Evolutionary conservation across 1,284 basidiomycete genomes (phyloP).

Genomic region (Takashimella koratensis): DNA sequence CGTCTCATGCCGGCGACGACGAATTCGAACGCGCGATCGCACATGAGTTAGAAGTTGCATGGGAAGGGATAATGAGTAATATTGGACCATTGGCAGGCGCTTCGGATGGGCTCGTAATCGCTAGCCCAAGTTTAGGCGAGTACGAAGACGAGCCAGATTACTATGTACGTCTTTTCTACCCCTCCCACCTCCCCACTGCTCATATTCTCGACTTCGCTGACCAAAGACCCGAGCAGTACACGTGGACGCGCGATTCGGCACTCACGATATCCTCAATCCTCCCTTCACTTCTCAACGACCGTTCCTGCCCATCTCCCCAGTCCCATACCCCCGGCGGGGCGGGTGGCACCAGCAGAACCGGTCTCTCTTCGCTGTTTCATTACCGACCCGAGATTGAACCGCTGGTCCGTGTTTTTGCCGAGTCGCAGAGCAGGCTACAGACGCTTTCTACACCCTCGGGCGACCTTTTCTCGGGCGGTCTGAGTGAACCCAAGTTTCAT

Average conservation of each 20-base stretch:
- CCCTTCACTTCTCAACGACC: conserved; percentile 19
- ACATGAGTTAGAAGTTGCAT: conserved; percentile 18
- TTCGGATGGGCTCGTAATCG: conserved; percentile 48
- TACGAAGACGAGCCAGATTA: conserved; percentile 49
- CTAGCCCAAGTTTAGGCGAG: conserved; percentile 41
- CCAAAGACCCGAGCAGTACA: conserved; percentile 34
- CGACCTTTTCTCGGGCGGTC: conserved; percentile 49
- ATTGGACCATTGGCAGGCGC: conserved; percentile 45
- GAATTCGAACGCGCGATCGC: no score
- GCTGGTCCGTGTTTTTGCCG: conserved; percentile 40
- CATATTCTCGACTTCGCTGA: not conserved
- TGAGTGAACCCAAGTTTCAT: conserved; percentile 57
- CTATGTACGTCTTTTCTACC: conserved; percentile 31
- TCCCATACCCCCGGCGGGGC: no score
- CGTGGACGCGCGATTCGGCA: conserved; percentile 53
- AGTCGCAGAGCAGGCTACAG: conserved; percentile 48
- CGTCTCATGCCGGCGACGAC: no score
- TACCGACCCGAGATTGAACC: conserved; percentile 20
- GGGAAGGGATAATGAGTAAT: conserved; percentile 31
- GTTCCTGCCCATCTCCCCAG: not conserved
- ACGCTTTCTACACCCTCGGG: conserved; percentile 48
- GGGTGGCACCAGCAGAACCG: conserved; percentile 24
- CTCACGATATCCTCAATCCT: conserved; percentile 43
- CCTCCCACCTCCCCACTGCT: not conserved
- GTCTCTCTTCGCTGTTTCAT: conserved; percentile 6